A percentile compares a stretch with the other conserved stretches of the same genome.
Evolutionary conservation across 2,329 filamentous ascomycete genomes (phyloP).

Genomic region (Pleochaeta shiraiana): DNA sequence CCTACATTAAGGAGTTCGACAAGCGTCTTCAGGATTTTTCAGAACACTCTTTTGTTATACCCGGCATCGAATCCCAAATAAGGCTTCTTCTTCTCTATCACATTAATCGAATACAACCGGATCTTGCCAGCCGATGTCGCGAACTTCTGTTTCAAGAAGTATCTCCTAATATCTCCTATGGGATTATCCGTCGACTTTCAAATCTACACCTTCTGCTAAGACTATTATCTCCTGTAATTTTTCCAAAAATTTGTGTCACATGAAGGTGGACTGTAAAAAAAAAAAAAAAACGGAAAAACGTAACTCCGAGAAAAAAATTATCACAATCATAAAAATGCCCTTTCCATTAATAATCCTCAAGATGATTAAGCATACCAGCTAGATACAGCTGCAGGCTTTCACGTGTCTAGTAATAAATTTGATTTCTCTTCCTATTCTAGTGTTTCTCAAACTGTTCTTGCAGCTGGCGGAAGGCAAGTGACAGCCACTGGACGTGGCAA

Average conservation of each 20-base stretch:
- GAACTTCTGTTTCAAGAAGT: background rate
- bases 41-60: background rate
- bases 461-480: no score
- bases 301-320: background rate
- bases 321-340: background rate
- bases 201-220: background rate
- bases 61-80: background rate
- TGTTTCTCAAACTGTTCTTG: no score
- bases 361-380: background rate
- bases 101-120: background rate
- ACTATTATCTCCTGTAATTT: background rate
- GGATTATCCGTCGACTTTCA: background rate
- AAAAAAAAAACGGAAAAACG: background rate
- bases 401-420: no score
- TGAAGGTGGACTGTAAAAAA: background rate
- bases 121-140: background rate
- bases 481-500: no score
- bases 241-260: background rate
- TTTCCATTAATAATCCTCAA: background rate
- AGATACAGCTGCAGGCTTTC: no score
- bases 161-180: background rate
- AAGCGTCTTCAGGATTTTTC: background rate
- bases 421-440: no score
- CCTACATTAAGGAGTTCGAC: background rate
- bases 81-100: background rate